Conservation (phyloP, 1,139 yeast species). For the Yamadazyma kanchanaburiensis region DNA sequence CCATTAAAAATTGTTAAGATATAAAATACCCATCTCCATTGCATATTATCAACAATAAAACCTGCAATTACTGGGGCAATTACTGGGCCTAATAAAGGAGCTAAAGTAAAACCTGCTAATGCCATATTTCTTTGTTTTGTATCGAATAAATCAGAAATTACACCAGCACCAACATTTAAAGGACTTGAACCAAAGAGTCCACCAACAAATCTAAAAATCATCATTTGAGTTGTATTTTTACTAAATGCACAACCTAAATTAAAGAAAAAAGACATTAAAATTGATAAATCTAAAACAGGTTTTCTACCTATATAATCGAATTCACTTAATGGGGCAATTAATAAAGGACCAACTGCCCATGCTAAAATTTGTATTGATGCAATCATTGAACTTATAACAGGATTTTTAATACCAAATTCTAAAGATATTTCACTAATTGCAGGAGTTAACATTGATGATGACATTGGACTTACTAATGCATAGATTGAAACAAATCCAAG, state of each 20-base stretch:
- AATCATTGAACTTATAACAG: conserved; percentile 33
- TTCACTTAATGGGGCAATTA: conserved; percentile 45
- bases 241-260: conserved; percentile 42
- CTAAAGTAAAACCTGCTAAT: conserved; percentile 41
- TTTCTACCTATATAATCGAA: conserved; percentile 41
- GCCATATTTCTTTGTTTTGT: conserved; percentile 37
- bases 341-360: conserved; percentile 46
- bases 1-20: conserved; percentile 42
- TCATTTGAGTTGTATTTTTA: conserved; percentile 35
- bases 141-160: conserved; percentile 34
- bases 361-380: conserved; percentile 45
- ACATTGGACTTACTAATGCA: conserved; percentile 45
- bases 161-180: conserved; percentile 44
- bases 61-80: conserved; percentile 60
- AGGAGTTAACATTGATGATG: conserved; percentile 44
- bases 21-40: conserved; percentile 46
- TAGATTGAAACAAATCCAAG: conserved; percentile 37
- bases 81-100: conserved; percentile 58
- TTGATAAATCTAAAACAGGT: conserved; percentile 33
- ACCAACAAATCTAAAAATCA: conserved; percentile 37
- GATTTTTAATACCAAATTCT: conserved; percentile 31
- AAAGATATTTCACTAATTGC: conserved; percentile 33
- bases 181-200: conserved; percentile 44
- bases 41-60: conserved; percentile 44
- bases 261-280: conserved; percentile 35